phyloP scores from a whole-genome alignment of 352 stramenopile species.

The Thraustochytrium striatum region DNA sequence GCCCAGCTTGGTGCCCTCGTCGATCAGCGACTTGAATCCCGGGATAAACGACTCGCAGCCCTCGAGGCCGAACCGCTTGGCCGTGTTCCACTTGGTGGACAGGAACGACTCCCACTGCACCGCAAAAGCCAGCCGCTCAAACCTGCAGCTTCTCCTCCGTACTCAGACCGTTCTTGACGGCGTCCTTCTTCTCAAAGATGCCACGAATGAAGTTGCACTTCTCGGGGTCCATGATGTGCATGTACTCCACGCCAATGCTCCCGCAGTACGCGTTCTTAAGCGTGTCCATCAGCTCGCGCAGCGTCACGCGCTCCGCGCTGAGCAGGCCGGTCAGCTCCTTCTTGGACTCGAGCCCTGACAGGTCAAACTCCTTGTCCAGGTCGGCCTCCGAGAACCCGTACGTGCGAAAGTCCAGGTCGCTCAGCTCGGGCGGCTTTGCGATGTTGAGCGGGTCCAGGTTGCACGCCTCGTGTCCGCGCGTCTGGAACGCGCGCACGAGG shows the following conservation, averaged over 20 bases:
- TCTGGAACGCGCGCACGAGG: conserved; percentile 95
- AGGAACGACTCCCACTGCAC: conserved; percentile 98
- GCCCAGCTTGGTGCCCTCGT: conserved; percentile 86
- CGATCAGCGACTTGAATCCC: conserved; percentile 88
- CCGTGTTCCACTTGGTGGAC: conserved; percentile 97
- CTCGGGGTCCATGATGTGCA: conserved; percentile 92
- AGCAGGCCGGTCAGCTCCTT: conserved; percentile 78
- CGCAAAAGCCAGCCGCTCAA: conserved; percentile 91
- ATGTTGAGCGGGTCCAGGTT: conserved; percentile 95
- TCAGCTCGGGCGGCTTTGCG: conserved; percentile 60
- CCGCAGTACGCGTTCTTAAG: conserved; percentile 95
- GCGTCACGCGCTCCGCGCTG: conserved; percentile 75
- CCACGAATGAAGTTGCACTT: conserved; percentile 97
- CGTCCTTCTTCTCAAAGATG: conserved; percentile 68
- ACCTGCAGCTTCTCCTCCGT: conserved; percentile 94
- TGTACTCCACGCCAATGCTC: conserved; percentile 96
- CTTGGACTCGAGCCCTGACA: conserved; percentile 57
- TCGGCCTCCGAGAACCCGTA: conserved; percentile 84
- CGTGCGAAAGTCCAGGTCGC: conserved; percentile 81
- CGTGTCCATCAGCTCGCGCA: conserved; percentile 86
- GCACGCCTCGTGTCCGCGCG: conserved; percentile 88
- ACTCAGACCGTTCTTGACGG: conserved; percentile 57
- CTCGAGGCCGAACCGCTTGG: conserved; percentile 98
- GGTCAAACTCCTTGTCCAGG: conserved; percentile 75
- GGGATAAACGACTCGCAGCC: conserved; percentile 91